Conservation (phyloP, 2,329 filamentous ascomycete species). For the Xylariaceae sp. region DNA sequence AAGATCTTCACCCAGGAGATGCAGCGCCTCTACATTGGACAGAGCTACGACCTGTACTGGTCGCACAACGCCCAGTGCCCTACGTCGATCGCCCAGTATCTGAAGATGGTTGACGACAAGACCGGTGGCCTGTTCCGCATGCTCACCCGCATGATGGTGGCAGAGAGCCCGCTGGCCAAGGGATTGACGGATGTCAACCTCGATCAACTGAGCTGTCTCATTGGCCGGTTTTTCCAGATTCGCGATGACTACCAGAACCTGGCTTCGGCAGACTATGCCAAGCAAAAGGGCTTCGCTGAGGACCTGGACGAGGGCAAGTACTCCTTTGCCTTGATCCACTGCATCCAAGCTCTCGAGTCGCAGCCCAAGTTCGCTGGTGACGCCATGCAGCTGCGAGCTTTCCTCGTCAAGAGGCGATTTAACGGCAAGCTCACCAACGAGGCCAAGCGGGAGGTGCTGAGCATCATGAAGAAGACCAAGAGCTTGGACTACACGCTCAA, state of each 20-base stretch:
- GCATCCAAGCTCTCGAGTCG: constrained; percentile 5
- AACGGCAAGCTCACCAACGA: background rate
- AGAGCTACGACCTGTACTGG: constrained; percentile 12
- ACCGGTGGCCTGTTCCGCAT: constrained; percentile 10
- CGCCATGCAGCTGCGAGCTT: constrained; percentile 4
- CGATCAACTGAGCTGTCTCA: constrained; percentile 4
- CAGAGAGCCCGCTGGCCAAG: constrained; percentile 3
- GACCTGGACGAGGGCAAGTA: constrained; percentile 15
- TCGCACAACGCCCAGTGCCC: constrained; percentile 6
- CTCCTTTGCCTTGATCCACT: constrained; percentile 12
- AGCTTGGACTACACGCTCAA: constrained; percentile 6
- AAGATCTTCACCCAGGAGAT: constrained; percentile 8
- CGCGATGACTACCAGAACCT: constrained; percentile 14
- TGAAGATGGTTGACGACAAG: constrained; percentile 13
- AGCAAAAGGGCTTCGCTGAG: constrained; percentile 14
- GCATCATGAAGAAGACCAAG: constrained; percentile 5
- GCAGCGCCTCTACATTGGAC: constrained; percentile 7
- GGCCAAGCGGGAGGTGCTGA: constrained; percentile 2
- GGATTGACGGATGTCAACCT: background rate
- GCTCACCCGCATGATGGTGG: constrained; percentile 9
- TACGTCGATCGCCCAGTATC: constrained; percentile 6
- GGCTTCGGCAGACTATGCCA: constrained; percentile 8
- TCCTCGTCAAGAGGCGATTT: constrained; percentile 4
- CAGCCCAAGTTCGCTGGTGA: constrained; percentile 3
- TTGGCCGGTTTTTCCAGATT: constrained; percentile 11